Evolutionary conservation across 306 rosid genomes (phyloP), one percentile per base, ranked within the genome.

Genomic region (Dalbergia cultrata): DNA sequence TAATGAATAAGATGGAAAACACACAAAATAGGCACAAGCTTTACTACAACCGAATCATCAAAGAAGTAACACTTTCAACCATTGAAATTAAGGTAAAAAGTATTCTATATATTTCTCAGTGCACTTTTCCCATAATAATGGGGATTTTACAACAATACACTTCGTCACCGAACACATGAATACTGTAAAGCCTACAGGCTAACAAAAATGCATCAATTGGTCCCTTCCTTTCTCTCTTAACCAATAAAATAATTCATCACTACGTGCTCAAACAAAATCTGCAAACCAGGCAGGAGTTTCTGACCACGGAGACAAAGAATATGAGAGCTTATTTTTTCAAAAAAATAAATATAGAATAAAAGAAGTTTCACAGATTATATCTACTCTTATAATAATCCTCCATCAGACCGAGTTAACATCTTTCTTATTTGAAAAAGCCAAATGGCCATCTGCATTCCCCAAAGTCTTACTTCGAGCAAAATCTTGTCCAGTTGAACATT

Each of bases 401-500:
- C 77, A 78, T 61, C 79, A 82, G 89, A 78, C 90, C 84, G 88
- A 54, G 84, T 19, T 76, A 95, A 43, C 17, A 88, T 69, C 82
- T 77, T 90, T 87, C 88, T 88, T 34, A 92, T 41, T 74, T 77
- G 92, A 49, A 93, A 76, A 84, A 95, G 86, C 99, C 98, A 87
- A 72, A 91, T 64, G 67, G 92, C 94, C 50, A 88, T 73, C 83
- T 88, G 96, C 88, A 95, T 87, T 83, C 84, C 90, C 67, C 89
- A 88, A 43, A 95, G 86, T 70, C 97, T 88, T 78, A 85, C 87
- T 83, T 89, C 98, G 85, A 95, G 85, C 70, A 76, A 35, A 45
- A 92, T 78, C 81, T 76, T 85, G 2, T 93, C 97, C 79, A 90
- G 75, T 83, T 85, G 82, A 17, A 86, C 83, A 66, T 62, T 88